Percentiles rank a stretch among this genome's conserved stretches.
Conservation (phyloP, 768 basidiomycete genomes). For the Cystofilobasidium bisporidii region DNA sequence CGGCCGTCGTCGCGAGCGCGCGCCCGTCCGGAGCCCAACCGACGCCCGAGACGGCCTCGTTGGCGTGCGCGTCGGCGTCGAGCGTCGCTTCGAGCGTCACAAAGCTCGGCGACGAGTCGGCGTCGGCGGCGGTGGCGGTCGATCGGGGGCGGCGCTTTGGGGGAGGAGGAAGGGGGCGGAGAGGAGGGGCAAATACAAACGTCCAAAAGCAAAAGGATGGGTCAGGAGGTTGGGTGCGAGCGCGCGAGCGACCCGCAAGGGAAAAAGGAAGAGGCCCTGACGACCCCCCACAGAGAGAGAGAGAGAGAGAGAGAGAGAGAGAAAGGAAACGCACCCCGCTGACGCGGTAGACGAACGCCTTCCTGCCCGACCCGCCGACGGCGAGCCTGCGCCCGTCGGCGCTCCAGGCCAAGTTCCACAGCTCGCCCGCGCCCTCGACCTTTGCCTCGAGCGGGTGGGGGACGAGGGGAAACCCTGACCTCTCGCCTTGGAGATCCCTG, state of each 20-base stretch:
- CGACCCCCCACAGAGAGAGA: too few relatives aligned
- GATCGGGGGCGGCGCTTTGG: too few relatives aligned
- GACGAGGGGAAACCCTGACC: conserved; percentile 69
- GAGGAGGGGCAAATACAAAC: too few relatives aligned
- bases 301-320: conserved; percentile 1
- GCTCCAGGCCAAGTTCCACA: conserved; percentile 95
- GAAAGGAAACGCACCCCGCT: conserved; percentile 51
- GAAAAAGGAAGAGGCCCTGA: too few relatives aligned
- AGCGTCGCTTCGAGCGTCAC: conserved; percentile 27
- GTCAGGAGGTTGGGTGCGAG: too few relatives aligned
- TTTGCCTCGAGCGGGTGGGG: too few relatives aligned
- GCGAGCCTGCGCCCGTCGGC: conserved; percentile 75
- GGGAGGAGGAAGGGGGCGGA: too few relatives aligned
- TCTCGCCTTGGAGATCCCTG: conserved; percentile 72
- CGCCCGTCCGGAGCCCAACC: conserved; percentile 89
- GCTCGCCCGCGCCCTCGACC: conserved; percentile 79
- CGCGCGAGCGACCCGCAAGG: too few relatives aligned
- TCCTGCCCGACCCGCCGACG: conserved; percentile 75
- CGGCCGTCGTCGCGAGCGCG: conserved; percentile 70
- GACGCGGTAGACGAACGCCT: conserved; percentile 80
- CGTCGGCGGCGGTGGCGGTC: conserved; percentile 28
- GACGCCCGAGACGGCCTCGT: conserved; percentile 66
- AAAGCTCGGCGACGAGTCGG: conserved; percentile 40
- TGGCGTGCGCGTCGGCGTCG: conserved; percentile 58
- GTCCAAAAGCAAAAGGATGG: too few relatives aligned